phyloP scores from a whole-genome alignment of 768 basidiomycete genomes.

The Russula lepida region DNA sequence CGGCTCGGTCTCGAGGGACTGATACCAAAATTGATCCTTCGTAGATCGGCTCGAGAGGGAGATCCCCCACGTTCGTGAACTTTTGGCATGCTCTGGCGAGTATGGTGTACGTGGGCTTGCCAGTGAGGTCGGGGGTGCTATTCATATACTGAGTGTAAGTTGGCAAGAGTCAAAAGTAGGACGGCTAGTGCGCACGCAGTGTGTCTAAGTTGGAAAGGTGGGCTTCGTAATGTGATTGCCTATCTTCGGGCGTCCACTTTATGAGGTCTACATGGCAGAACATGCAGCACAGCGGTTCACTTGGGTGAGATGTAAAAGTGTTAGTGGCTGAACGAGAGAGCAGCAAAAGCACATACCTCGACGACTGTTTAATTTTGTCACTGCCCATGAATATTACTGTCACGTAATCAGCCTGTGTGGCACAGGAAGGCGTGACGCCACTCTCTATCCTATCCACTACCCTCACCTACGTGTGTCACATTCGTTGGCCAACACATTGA shows the following conservation, averaged over 20 bases:
- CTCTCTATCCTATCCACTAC: too few species aligned
- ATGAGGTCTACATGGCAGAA: slow-evolving; percentile 42
- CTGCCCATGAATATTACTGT: too few species aligned
- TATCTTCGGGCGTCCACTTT: slow-evolving; percentile 30
- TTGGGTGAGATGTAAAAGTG: slow-evolving; percentile 15
- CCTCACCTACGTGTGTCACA: too few species aligned
- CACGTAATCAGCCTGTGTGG: too few species aligned
- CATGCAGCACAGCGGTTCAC: slow-evolving; percentile 34
- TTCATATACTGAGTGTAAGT: not conserved
- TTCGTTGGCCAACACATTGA: too few species aligned
- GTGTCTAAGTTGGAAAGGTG: slow-evolving; percentile 33
- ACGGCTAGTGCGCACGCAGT: slow-evolving; percentile 1
- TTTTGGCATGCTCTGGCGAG: not conserved
- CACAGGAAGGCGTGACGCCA: too few species aligned
- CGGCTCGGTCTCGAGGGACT: slow-evolving; percentile 36
- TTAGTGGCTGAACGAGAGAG: not conserved
- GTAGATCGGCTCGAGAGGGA: not conserved
- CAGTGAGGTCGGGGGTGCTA: slow-evolving; percentile 7
- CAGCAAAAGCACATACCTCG: not conserved
- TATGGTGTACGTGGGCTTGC: not conserved
- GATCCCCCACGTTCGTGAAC: not conserved
- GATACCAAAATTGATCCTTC: slow-evolving; percentile 59
- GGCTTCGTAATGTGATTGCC: slow-evolving; percentile 46
- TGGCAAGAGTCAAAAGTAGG: not conserved
- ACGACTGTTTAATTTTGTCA: too few species aligned